phyloP scores from a whole-genome alignment of 2,329 filamentous ascomycete species.

The Arthrobotrys sinensis region DNA sequence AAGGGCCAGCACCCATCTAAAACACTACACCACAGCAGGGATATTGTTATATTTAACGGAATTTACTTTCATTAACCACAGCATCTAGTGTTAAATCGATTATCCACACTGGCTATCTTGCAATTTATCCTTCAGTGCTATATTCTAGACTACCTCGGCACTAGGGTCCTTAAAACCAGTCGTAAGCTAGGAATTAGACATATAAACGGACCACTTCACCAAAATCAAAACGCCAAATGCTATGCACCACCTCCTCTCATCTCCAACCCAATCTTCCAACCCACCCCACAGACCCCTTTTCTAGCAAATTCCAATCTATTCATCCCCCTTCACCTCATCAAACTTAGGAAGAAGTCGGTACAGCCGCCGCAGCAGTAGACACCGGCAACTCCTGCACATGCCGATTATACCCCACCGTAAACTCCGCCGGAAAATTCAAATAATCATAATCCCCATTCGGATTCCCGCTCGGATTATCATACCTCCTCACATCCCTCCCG shows the following conservation, averaged over 20 bases:
- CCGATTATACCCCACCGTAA: slow-evolving; percentile 47
- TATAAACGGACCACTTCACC: not conserved
- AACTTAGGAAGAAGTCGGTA: no score
- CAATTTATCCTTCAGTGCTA: not conserved
- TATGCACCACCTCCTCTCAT: slow-evolving; percentile 1
- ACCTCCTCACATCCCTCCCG: slow-evolving; percentile 34
- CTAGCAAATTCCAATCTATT: no score
- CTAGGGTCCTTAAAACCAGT: no score
- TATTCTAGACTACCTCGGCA: no score
- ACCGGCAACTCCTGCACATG: slow-evolving; percentile 34
- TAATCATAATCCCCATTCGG: slow-evolving; percentile 56
- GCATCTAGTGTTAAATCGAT: not conserved
- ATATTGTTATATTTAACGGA: not conserved
- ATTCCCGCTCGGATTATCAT: slow-evolving; percentile 46
- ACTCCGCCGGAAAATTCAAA: slow-evolving; percentile 44
- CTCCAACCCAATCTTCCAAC: not conserved
- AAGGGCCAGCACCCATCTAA: no score
- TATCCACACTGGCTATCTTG: not conserved
- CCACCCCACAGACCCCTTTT: no score
- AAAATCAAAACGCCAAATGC: slow-evolving; percentile 35
- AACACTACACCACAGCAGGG: no score
- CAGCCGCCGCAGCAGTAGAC: slow-evolving; percentile 23
- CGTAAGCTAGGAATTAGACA: no score
- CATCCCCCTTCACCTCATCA: no score
- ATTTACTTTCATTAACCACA: not conserved